Evolutionary conservation across 2,329 filamentous ascomycete genomes (phyloP).

Genomic region (Westerdykella ornata): DNA sequence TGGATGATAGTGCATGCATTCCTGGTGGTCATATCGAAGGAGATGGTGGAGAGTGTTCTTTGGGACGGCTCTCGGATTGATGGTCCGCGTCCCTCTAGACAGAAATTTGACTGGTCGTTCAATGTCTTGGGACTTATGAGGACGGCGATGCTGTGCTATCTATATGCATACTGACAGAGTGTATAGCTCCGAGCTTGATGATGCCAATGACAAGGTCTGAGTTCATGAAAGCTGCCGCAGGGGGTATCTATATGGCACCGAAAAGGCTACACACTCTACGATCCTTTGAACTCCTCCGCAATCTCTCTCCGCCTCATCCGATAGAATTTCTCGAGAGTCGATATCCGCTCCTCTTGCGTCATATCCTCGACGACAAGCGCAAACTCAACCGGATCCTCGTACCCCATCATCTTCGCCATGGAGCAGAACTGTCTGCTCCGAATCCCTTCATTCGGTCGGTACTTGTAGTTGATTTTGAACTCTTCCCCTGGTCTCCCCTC

Average conservation of each 20-base stretch:
- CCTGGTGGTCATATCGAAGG: background rate
- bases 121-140: background rate
- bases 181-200: too few relatives aligned
- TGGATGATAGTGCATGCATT: background rate
- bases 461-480: conserved; percentile 50
- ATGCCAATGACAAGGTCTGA: too few relatives aligned
- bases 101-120: background rate
- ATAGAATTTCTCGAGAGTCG: conserved; percentile 78
- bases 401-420: conserved; percentile 77
- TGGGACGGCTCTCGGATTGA: background rate
- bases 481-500: conserved; percentile 25
- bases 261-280: background rate
- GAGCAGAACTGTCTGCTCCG: conserved; percentile 79
- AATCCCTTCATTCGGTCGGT: conserved; percentile 68
- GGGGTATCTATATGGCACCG: too few relatives aligned
- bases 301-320: conserved; percentile 52
- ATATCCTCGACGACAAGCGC: conserved; percentile 84
- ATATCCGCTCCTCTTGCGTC: conserved; percentile 74
- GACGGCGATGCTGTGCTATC: too few relatives aligned
- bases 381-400: conserved; percentile 71
- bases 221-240: too few relatives aligned
- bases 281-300: conserved; percentile 3
- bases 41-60: background rate
- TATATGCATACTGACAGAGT: too few relatives aligned
- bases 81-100: background rate